Evolutionary conservation across 2,329 filamentous ascomycete genomes (phyloP).

Genomic region (Gaeumannomyces tritici): DNA sequence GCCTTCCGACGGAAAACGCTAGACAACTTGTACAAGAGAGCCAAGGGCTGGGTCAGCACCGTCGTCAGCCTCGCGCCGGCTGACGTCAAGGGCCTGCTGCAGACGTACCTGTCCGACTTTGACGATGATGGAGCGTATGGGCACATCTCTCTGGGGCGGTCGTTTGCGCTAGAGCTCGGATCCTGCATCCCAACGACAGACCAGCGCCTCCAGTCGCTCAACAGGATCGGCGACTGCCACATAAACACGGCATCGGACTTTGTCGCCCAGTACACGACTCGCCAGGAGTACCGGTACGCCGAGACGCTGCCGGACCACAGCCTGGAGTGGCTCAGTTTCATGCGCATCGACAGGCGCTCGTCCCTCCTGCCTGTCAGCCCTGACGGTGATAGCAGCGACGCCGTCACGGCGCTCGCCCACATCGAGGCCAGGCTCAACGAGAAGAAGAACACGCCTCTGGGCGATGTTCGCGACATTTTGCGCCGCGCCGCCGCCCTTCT

Average conservation of each 20-base stretch:
- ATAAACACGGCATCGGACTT: slow-evolving; percentile 95
- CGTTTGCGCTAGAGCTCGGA: slow-evolving; percentile 89
- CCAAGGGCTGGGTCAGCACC: slow-evolving; percentile 69
- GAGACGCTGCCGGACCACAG: slow-evolving; percentile 64
- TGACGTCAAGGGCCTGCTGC: slow-evolving; percentile 88
- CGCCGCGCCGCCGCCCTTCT: slow-evolving; percentile 78
- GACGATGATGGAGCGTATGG: slow-evolving; percentile 86
- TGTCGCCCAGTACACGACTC: slow-evolving; percentile 90
- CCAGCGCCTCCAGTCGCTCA: slow-evolving; percentile 74
- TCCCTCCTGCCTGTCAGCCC: slow-evolving; percentile 42
- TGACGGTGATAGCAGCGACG: slow-evolving; percentile 46
- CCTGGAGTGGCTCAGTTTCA: slow-evolving; percentile 53
- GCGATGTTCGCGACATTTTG: slow-evolving; percentile 71
- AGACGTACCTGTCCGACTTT: slow-evolving; percentile 93
- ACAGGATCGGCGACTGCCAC: slow-evolving; percentile 59
- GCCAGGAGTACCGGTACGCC: slow-evolving; percentile 88
- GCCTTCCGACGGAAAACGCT: slow-evolving; percentile 71
- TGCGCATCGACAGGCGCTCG: slow-evolving; percentile 42
- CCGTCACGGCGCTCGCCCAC: slow-evolving; percentile 57
- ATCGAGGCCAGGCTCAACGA: slow-evolving; percentile 62
- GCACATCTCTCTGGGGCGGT: slow-evolving; percentile 83
- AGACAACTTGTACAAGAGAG: slow-evolving; percentile 65
- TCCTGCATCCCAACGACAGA: slow-evolving; percentile 78
- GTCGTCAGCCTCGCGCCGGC: slow-evolving; percentile 80
- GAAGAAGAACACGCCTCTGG: slow-evolving; percentile 60